Evolutionary conservation across 768 basidiomycete species (phyloP).

Genomic region (Tricholomella constricta): DNA sequence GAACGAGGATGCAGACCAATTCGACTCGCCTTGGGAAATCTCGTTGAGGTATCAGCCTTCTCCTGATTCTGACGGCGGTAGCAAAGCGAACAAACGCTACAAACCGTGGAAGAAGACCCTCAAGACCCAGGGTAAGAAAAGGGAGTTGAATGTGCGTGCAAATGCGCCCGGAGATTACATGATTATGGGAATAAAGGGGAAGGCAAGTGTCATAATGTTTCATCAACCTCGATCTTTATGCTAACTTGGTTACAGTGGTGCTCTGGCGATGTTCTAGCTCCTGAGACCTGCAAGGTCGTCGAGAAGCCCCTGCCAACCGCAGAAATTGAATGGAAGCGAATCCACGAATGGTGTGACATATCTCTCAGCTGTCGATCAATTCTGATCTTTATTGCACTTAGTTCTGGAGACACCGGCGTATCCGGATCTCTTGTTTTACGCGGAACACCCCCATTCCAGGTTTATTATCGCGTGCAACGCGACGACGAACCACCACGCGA

Average conservation of each 20-base stretch:
- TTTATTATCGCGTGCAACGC: constrained; percentile 75
- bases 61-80: constrained; percentile 31
- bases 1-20: constrained; percentile 53
- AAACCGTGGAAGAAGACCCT: constrained; percentile 69
- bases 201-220: constrained; percentile 37
- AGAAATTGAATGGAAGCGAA: constrained; percentile 85
- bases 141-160: constrained; percentile 51
- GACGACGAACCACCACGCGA: constrained; percentile 67
- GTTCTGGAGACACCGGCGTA: constrained; percentile 91
- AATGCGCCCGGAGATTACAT: constrained; percentile 77
- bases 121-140: constrained; percentile 45
- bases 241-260: constrained; percentile 54
- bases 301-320: constrained; percentile 78
- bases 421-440: constrained; percentile 83
- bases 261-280: constrained; percentile 79
- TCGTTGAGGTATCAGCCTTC: constrained; percentile 62
- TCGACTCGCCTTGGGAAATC: constrained; percentile 72
- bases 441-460: constrained; percentile 87
- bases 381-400: constrained; percentile 28
- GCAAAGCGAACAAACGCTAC: constrained; percentile 38
- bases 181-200: constrained; percentile 70
- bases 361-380: background rate
- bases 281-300: constrained; percentile 76
- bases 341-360: constrained; percentile 79
- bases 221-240: background rate